Evolutionary conservation across 495 filamentous ascomycete genomes (phyloP), one percentile per base, ranked within the genome.

Genomic region (Hyaloscypha hepaticicola): DNA sequence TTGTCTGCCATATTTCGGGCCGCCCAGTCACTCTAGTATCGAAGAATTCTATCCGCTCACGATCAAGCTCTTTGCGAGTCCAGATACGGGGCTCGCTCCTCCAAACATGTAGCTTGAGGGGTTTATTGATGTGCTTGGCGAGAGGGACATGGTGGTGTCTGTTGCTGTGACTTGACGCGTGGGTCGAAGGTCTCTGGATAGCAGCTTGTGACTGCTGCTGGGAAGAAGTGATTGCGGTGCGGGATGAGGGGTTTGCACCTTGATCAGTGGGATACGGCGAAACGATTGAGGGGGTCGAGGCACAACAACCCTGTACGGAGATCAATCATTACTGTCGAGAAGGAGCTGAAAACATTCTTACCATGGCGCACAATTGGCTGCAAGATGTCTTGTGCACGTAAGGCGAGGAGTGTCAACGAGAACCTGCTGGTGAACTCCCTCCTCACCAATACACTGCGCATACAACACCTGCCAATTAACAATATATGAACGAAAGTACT

Each of bases 1-100:
- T 65, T 1, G 91, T 88, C 45, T 82, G 83, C 93, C 93, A 98
- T 48, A 93, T 79, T 69, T 96, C 91, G 16, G 81, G 65, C 6
- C 85, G 81, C 11, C 92, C 92, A 5, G 88, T 88, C 3, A 95
- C 90, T 33, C 90, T 78, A 3, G 93, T 98, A 60, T 93, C 89
- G 67, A 91, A 95, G 77, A 92, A 95, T 63, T 90, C 90, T 26
- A 74, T 73, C 38, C 83, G 75, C 66, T 85, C 80, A 24, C 73
- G 74, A 26, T 78, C 74, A 14, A 85, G 56, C 5, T 77, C 68
- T 16, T 69, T 55, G 0, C 74, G 76, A 0, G 81, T 82, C 82
- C 82, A 85, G 0, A 64, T 56, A 14, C 73, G 72, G 19, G 51
- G 14, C n/a, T 41, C 58, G 60, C 80, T 77, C 12, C 71, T 72